Conservation (phyloP, 495 filamentous ascomycete genomes). For the Neurospora sp. region DNA sequence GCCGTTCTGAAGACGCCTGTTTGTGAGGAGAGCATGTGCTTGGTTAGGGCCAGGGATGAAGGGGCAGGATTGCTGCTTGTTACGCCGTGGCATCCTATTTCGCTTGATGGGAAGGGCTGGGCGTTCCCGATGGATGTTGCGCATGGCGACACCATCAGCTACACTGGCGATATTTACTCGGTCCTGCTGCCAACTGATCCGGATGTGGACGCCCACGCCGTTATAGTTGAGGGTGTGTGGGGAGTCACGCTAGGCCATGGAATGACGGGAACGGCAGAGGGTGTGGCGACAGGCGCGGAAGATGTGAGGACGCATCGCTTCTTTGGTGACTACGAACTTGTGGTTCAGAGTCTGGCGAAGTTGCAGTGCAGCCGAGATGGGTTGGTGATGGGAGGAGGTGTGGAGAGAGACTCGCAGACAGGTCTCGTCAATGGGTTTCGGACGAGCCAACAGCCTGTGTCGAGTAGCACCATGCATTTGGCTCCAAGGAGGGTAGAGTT, state of each 20-base stretch:
- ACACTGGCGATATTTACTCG: constrained; percentile 33
- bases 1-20: constrained; percentile 29
- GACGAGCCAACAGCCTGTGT: neutral
- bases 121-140: constrained; percentile 24
- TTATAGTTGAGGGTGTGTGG: constrained; percentile 31
- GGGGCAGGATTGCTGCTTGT: constrained; percentile 9
- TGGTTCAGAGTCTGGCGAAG: constrained; percentile 16
- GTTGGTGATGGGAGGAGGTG: constrained; percentile 23
- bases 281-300: neutral
- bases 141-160: constrained; percentile 9
- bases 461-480: neutral
- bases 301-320: constrained; percentile 34
- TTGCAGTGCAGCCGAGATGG: constrained; percentile 20
- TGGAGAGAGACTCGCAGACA: constrained; percentile 20
- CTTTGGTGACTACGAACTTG: constrained; percentile 29
- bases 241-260: constrained; percentile 38
- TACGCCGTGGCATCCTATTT: constrained; percentile 37
- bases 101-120: constrained; percentile 15
- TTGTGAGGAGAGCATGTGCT: constrained; percentile 11
- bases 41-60: constrained; percentile 1
- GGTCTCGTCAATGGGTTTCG: constrained; percentile 31
- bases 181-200: constrained; percentile 29
- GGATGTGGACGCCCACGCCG: constrained; percentile 28
- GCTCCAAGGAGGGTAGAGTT: neutral
- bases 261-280: constrained; percentile 3